Evolutionary conservation across 208 protist genomes (phyloP).

Genomic region (Leishmania tarentolae): DNA sequence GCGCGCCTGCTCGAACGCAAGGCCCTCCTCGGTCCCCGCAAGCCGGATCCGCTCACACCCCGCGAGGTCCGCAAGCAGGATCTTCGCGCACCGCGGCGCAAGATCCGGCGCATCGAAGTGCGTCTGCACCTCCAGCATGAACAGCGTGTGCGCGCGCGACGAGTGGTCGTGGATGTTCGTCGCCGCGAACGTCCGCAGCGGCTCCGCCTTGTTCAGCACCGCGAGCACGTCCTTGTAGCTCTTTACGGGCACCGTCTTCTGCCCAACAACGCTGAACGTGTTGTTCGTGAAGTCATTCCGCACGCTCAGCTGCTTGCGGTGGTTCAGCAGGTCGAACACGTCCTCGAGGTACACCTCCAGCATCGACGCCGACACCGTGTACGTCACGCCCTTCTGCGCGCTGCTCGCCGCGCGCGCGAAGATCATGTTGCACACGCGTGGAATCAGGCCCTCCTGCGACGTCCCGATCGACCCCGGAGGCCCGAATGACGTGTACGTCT

Average conservation of each 20-base stretch:
- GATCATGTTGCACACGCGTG: conserved; percentile 67
- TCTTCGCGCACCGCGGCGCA: conserved; percentile 59
- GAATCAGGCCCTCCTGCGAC: conserved; percentile 87
- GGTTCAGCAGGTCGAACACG: conserved; percentile 78
- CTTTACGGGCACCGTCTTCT: conserved; percentile 10
- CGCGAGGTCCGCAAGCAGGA: conserved; percentile 93
- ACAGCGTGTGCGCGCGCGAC: conserved; percentile 70
- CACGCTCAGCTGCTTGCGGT: conserved; percentile 76
- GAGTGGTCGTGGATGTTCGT: conserved; percentile 52
- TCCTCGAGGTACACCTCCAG: conserved; percentile 93
- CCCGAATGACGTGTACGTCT: conserved; percentile 92
- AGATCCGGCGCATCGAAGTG: conserved; percentile 64
- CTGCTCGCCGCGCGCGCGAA: conserved; percentile 62
- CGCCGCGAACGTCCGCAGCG: conserved; percentile 45
- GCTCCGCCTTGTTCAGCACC: conserved; percentile 50
- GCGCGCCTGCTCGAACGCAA: conserved; percentile 86
- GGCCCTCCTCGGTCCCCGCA: conserved; percentile 78
- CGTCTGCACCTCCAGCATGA: conserved; percentile 72
- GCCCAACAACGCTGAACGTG: conserved; percentile 80
- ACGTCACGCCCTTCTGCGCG: conserved; percentile 91
- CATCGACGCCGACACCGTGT: conserved; percentile 55
- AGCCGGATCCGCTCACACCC: conserved; percentile 92
- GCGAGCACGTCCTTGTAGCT: conserved; percentile 37
- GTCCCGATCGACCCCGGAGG: conserved; percentile 18
- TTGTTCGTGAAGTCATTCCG: conserved; percentile 86